Base-by-base conservation (phyloP, 2,329 filamentous ascomycete genomes). In the Ambrosiella cleistominuta region DNA sequence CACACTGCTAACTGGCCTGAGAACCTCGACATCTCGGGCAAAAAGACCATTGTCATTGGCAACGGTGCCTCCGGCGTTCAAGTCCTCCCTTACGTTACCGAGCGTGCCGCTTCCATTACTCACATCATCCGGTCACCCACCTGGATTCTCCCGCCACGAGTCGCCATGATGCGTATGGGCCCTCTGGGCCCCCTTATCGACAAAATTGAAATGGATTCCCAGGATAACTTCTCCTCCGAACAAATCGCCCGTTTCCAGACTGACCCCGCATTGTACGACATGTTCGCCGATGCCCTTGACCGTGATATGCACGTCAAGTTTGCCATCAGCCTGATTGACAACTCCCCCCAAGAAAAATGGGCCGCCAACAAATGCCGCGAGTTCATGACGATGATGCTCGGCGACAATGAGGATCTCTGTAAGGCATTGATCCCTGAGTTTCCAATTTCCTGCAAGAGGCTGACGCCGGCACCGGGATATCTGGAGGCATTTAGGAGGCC, bases 21-120 rank as follows among this genome's bases (percentile, higher is more conserved):
- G 37, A 65, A 70, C 15, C 74, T 77, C 45, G 71, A 77, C 54
- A 70, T 72, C 59, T 64, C 68, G n/a, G 72, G 70, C 60, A 80
- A 79, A 64, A 71, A 68, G 0, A 72, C 80, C 7, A 76, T 73
- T 1, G 69, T 81, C n/a, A 77, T 81, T 54, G 78, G 78, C 7
- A 79, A 77, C 56, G 77, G 77, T 6, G 71, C 76, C 15, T 77
- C 75, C 0, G 77, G 75, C 0, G 70, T 80, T 12, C 78, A 81
- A 61, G 68, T 80, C 27, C 64, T 78, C 7, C 73, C 76, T 1
- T 70, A 72, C 37, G 72, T 80, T n/a, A 72, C 73, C 54, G 68
- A 55, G 70, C 68, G 67, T 37, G 69, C 71, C 49, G 68, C 68
- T 54, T 67, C 71, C 58, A 65, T 75, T 9, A 68, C 68, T 57